phyloP scores from a whole-genome alignment of 257 asterid species.

The Linderniella brevidens region DNA sequence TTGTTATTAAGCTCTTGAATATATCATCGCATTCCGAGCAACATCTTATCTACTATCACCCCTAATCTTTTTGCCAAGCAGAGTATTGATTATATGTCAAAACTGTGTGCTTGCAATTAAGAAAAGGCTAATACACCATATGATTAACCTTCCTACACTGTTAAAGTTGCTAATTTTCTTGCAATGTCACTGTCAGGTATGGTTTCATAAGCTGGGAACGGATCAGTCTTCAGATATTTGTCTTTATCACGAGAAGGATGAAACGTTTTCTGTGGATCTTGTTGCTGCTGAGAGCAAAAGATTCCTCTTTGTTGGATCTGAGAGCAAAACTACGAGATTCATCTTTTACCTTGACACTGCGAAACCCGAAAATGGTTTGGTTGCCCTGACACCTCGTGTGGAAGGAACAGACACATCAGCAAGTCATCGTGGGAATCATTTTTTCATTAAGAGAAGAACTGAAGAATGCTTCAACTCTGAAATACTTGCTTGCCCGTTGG shows the following conservation, averaged over 20 bases:
- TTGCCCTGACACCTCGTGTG: conserved; percentile 51
- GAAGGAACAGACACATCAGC: conserved; percentile 70
- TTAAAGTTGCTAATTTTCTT: conserved; percentile 5
- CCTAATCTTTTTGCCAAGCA: conserved; percentile 5
- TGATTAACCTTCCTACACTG: neutral
- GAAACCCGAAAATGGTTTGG: conserved; percentile 47
- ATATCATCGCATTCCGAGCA: too few relatives aligned
- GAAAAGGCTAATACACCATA: neutral
- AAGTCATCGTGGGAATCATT: conserved; percentile 90
- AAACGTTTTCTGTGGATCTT: conserved; percentile 59
- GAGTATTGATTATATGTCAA: neutral
- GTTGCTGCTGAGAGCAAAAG: conserved; percentile 83
- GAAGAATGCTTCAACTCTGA: conserved; percentile 77
- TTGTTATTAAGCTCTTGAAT: too few relatives aligned
- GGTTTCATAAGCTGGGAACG: conserved; percentile 70
- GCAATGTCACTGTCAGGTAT: conserved; percentile 33
- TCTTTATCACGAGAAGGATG: conserved; percentile 86
- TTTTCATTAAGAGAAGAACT: conserved; percentile 68
- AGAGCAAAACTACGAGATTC: conserved; percentile 78
- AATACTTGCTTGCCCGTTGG: conserved; percentile 67
- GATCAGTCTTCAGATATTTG: conserved; percentile 62
- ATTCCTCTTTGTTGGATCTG: conserved; percentile 60
- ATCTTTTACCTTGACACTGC: conserved; percentile 64
- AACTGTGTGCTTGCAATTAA: neutral
- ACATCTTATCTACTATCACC: neutral